Conservation (phyloP, 164 flowering plant species). For the Saururus chinensis region DNA sequence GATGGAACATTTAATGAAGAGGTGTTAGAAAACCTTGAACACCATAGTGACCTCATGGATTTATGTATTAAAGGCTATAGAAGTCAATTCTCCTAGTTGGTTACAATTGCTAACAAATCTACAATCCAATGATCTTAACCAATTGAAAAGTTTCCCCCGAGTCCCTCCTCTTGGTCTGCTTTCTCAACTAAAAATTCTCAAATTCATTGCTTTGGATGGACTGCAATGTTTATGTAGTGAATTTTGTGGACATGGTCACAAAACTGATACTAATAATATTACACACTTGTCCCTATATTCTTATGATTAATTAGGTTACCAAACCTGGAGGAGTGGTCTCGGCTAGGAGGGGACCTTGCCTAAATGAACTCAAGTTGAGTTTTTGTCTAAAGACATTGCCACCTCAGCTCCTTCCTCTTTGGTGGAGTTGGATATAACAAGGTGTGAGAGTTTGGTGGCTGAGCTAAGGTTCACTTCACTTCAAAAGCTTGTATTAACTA, state of each 20-base stretch:
- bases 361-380: not conserved
- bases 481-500: not conserved
- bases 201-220: not conserved
- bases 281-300: not conserved
- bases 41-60: conserved; percentile 15
- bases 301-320: too few species aligned
- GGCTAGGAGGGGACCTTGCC: not conserved
- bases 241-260: not conserved
- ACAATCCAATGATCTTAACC: not conserved
- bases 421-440: not conserved
- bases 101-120: conserved; percentile 12
- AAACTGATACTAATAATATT: not conserved
- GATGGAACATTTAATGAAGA: not conserved
- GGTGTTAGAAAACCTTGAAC: conserved; percentile 10
- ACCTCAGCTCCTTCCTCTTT: not conserved
- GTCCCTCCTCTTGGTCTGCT: conserved; percentile 14
- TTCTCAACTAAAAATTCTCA: conserved; percentile 7
- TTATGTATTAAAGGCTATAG: conserved; percentile 14
- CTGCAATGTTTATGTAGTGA: not conserved
- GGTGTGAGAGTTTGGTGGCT: not conserved
- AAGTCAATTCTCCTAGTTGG: conserved; percentile 28
- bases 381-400: conserved; percentile 2
- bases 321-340: not conserved
- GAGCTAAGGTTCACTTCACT: conserved; percentile 3
- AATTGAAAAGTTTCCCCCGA: conserved; percentile 3